Evolutionary conservation across 305 asterid genomes (phyloP).

Genomic region (Withania somnifera): DNA sequence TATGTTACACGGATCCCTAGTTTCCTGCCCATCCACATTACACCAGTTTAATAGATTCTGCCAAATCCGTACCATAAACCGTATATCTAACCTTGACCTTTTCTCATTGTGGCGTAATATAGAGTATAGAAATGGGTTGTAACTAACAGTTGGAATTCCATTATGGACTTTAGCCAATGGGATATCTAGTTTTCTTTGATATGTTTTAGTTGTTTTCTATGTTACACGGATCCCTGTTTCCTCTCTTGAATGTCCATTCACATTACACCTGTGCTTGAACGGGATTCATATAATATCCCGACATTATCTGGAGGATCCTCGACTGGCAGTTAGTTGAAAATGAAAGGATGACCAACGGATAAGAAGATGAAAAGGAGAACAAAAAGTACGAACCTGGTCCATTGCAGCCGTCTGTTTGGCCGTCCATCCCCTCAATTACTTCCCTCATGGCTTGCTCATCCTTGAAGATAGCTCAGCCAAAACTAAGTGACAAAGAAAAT

Average conservation of each 20-base stretch:
- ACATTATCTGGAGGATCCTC: neutral
- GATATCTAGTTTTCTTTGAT: neutral
- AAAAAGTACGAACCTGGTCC: neutral
- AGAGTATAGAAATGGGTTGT: neutral
- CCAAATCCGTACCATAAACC: neutral
- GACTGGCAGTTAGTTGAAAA: neutral
- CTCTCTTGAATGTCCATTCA: neutral
- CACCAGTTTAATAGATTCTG: neutral
- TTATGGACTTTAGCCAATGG: neutral
- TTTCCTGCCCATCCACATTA: neutral
- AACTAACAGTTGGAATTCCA: neutral
- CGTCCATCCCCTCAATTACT: conserved; percentile 51
- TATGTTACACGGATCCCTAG: neutral
- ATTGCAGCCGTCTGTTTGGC: conserved; percentile 34
- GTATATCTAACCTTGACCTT: neutral
- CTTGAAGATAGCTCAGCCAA: conserved; percentile 45
- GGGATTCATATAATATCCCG: neutral
- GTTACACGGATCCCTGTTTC: neutral
- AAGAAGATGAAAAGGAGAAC: neutral
- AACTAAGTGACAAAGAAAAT: conserved; percentile 10
- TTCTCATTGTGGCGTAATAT: neutral
- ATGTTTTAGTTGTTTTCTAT: neutral
- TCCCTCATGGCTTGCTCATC: conserved; percentile 34
- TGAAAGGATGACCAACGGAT: neutral
- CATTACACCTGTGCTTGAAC: neutral